Base-by-base conservation (phyloP, 2,329 filamentous ascomycete genomes). In the Aspergillus pseudoglaucus region DNA sequence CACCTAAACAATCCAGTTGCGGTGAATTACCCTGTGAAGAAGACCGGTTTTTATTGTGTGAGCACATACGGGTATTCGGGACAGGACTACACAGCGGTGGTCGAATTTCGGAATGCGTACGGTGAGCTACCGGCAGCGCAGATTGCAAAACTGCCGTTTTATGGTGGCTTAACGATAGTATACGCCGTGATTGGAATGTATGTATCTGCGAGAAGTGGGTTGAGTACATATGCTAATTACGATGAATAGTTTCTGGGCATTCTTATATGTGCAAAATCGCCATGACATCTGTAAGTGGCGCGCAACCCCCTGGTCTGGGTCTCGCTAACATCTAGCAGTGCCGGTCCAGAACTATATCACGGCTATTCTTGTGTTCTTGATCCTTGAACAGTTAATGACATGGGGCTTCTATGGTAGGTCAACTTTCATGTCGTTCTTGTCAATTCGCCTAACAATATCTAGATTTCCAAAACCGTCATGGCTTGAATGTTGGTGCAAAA, bases 341-440 rank as follows among this genome's bases (percentile, higher is more conserved):
- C 86, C 94, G 14, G 93, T 98, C 2, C 93, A 98, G 70, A 98
- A 98, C 67, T 98, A 98, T 69, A 97, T 98, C 59, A 98, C 93
- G 0, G 91, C 93, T 8, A 98, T 97, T 51, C 76, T 98, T 44
- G 82, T 93, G 45, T 98, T 98, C 72, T 75, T 98, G 39, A 88
- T 97, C 14, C 72, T 97, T 14, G 93, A 98, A 68, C 95, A 97
- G 84, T 76, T 97, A 62, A 90, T 97, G 81, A 98, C 93, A 2
- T 98, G 93, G 93, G 90, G 89, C 39, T 98, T 95, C 74, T 98
- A 97, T 68, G 84, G 84, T 87, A 74, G 51, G 76, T 51, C 15
- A n/a, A 27, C 42, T 2, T 12, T 4, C 33, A n/a, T 46, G 6
- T 12, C 18, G 22, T 14, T 30, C 15, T 3, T 22, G 10, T 12